Evolutionary conservation across 805 yeast genomes (phyloP).

Genomic region (Cyberlindnera japonica): DNA sequence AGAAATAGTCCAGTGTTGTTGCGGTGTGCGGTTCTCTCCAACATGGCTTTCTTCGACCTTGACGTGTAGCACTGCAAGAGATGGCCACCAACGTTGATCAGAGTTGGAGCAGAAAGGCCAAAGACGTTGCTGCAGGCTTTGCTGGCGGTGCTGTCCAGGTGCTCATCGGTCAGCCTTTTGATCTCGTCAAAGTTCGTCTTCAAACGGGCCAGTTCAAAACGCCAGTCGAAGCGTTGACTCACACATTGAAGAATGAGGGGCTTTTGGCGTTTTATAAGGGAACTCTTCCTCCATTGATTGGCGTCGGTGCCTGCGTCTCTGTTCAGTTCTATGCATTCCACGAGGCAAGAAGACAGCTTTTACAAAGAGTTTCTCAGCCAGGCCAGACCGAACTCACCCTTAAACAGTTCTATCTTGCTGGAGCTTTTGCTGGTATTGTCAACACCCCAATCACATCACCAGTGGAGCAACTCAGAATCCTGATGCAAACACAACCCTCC

Average conservation of each 20-base stretch:
- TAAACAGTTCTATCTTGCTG: constrained; percentile 74
- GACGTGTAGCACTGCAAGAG: background rate
- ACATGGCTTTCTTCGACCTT: no score
- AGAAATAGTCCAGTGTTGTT: no score
- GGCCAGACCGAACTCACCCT: constrained; percentile 42
- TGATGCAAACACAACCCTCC: constrained; percentile 74
- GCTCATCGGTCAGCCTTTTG: constrained; percentile 88
- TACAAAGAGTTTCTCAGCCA: constrained; percentile 38
- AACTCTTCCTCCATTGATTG: constrained; percentile 86
- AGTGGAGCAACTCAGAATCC: constrained; percentile 90
- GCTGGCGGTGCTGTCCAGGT: constrained; percentile 97
- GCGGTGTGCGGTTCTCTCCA: no score
- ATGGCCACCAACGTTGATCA: constrained; percentile 12
- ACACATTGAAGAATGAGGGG: constrained; percentile 78
- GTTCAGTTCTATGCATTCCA: constrained; percentile 93
- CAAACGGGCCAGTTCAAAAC: constrained; percentile 84
- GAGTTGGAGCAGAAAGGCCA: constrained; percentile 34
- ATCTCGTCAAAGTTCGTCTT: constrained; percentile 86
- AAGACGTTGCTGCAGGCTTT: constrained; percentile 76
- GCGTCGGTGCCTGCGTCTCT: constrained; percentile 96
- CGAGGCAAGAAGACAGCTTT: constrained; percentile 72
- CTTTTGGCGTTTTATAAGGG: constrained; percentile 86
- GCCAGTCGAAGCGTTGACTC: constrained; percentile 69
- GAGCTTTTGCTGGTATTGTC: constrained; percentile 88
- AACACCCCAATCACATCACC: constrained; percentile 91